Percentiles rank a stretch among this genome's conserved stretches.
phyloP scores from a whole-genome alignment of 352 stramenopile species.

The Phytopythium chamaehyphon region DNA sequence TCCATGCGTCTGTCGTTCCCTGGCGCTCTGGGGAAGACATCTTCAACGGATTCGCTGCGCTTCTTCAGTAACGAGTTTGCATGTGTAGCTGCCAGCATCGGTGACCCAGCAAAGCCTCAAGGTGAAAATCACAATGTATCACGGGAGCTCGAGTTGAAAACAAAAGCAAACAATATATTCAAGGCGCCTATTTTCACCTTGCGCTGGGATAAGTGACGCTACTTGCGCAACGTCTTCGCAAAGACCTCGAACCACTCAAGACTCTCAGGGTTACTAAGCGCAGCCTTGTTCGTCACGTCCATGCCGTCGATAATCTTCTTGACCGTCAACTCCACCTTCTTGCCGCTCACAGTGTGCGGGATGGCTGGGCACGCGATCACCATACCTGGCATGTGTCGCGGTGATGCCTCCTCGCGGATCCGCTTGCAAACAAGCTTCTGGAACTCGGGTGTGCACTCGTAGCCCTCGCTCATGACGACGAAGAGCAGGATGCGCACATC shows the following conservation, averaged over 20 bases:
- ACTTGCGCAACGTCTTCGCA: conserved; percentile 19
- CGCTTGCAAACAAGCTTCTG: conserved; percentile 44
- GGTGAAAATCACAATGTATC: too few relatives aligned
- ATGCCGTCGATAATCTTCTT: conserved; percentile 75
- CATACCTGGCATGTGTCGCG: conserved; percentile 58
- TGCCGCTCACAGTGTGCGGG: conserved; percentile 73
- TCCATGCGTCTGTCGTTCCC: conserved; percentile 42
- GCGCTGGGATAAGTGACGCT: too few relatives aligned
- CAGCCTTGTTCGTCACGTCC: conserved; percentile 52
- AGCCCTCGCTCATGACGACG: conserved; percentile 43
- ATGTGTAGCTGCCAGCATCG: too few relatives aligned
- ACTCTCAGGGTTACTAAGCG: conserved; percentile 64
- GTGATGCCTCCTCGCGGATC: conserved; percentile 61
- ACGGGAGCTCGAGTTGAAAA: too few relatives aligned
- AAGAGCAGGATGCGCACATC: conserved; percentile 79
- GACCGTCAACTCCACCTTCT: conserved; percentile 79
- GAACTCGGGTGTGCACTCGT: conserved; percentile 37
- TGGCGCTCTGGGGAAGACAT: conserved; percentile 70
- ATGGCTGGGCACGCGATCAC: conserved; percentile 69
- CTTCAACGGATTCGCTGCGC: conserved; percentile 35
- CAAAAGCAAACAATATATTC: too few relatives aligned
- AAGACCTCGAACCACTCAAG: conserved; percentile 55
- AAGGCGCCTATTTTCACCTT: too few relatives aligned
- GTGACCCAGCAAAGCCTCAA: too few relatives aligned
- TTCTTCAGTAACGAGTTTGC: conserved; percentile 1